phyloP scores from a whole-genome alignment of 2,329 filamentous ascomycete genomes.

The Alternaria consortialis region DNA sequence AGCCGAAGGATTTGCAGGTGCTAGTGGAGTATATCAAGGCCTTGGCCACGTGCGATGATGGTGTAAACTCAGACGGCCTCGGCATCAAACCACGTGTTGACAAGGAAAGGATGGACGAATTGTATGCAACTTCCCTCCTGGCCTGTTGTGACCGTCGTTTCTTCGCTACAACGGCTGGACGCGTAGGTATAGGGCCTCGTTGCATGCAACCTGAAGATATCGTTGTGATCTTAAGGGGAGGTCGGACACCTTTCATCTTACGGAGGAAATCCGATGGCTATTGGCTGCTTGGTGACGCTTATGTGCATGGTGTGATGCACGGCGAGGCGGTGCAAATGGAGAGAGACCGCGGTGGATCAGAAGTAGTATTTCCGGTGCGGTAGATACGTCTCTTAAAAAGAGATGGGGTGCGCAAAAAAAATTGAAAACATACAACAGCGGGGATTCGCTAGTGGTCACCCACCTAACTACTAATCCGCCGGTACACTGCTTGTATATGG shows the following conservation, averaged over 20 bases:
- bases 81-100: rapidly evolving
- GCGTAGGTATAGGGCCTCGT: background rate
- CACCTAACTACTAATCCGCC: too few species aligned
- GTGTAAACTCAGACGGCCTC: rapidly evolving
- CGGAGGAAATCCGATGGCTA: rapidly evolving
- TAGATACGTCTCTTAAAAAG: background rate
- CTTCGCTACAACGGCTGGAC: background rate
- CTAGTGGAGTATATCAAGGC: background rate
- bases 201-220: background rate
- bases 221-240: background rate
- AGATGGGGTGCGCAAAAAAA: too few species aligned
- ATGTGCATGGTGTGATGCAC: background rate
- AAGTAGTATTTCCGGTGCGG: background rate
- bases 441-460: too few species aligned
- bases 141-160: too few species aligned
- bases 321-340: background rate
- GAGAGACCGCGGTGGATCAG: background rate
- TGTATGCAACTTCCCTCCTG: too few species aligned
- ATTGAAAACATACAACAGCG: too few species aligned
- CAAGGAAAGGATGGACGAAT: rapidly evolving
- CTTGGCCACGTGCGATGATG: background rate
- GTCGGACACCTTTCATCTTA: rapidly evolving
- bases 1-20: rapidly evolving
- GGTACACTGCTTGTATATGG: too few species aligned
- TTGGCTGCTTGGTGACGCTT: rapidly evolving